Evolutionary conservation across 2,329 filamentous ascomycete genomes (phyloP), one percentile per base, ranked within the genome.

Genomic region (Beauveria bassiana): DNA sequence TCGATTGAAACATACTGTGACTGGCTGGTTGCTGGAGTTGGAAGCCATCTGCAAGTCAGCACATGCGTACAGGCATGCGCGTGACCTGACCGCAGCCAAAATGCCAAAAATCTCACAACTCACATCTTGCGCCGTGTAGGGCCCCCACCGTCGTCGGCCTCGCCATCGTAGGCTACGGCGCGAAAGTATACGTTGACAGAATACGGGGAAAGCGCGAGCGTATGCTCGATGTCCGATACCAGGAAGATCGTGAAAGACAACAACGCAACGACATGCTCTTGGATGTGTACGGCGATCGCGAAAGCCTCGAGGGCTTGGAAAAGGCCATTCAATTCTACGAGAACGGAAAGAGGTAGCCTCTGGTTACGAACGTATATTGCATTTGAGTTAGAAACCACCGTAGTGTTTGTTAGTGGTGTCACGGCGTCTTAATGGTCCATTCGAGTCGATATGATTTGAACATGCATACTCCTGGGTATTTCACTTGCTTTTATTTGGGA

Each of bases 271-370:
- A 75, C 22, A 71, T 78, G 61, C 70, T 82, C 64, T 72, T 80
- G 70, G 75, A 81, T 42, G 75, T 79, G 61, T 82, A 82, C 62
- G 79, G 80, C 52, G 78, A 79, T 63, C 74, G 79, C 16, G 76
- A 76, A 31, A 81, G 75, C 64, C 71, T 82, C 4, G 75, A 77
- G 28, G 77, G 77, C 64, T 71, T 82, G 38, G 78, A 82, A 67
- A 76, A 73, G 51, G 80, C 80, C 2, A 73, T 82, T 58, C 70
- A 74, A 57, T 74, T 74, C 28, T 82, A 82, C 66, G 78, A 78
- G 66, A 71, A 70, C 26, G 58, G 42, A 22, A 60, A 60, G 22
- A 60, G 54, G 18, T 60, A 53, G 16, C 14, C 9, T 10, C 5
- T 31, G n/a, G 10, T n/a, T 22, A 14, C 31, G 16, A 20, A 16